phyloP scores from a whole-genome alignment of 805 yeast species.

The Danielozyma ontarioensis region DNA sequence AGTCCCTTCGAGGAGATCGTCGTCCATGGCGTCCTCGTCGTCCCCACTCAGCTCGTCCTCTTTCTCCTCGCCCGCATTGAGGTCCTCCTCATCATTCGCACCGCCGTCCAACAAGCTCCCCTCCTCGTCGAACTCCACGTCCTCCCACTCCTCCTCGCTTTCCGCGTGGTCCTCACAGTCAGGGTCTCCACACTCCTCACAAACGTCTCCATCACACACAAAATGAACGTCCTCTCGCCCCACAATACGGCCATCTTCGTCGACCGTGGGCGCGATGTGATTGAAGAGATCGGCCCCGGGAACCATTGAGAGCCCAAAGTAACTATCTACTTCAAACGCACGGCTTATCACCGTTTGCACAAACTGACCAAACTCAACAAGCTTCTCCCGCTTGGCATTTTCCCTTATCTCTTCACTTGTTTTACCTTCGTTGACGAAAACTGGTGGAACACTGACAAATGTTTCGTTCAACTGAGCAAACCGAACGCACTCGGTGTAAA shows the following conservation, averaged over 20 bases:
- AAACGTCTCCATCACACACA: constrained; percentile 17
- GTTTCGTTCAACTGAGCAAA: constrained; percentile 33
- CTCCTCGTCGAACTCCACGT: constrained; percentile 6
- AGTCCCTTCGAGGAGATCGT: constrained; percentile 3
- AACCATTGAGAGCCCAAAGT: constrained; percentile 69
- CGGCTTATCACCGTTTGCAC: constrained; percentile 66
- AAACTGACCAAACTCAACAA: constrained; percentile 48
- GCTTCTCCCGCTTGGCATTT: constrained; percentile 11
- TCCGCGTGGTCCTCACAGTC: constrained; percentile 10
- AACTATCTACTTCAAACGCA: constrained; percentile 76
- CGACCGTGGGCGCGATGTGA: constrained; percentile 43
- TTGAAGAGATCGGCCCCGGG: constrained; percentile 92
- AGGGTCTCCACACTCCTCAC: constrained; percentile 13
- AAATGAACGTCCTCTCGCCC: constrained; percentile 45
- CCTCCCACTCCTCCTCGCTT: constrained; percentile 9
- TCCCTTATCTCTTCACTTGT: constrained; percentile 4
- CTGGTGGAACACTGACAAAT: constrained; percentile 32
- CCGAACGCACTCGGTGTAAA: constrained; percentile 33
- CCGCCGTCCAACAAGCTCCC: constrained; percentile 7
- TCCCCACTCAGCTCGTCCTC: constrained; percentile 5
- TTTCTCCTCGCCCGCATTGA: constrained; percentile 3
- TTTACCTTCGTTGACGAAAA: constrained; percentile 19
- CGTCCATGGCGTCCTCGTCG: constrained; percentile 4
- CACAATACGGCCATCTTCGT: constrained; percentile 7
- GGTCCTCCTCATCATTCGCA: constrained; percentile 5